Conservation (phyloP, 352 stramenopile genomes). For the Pythium aquatile region DNA sequence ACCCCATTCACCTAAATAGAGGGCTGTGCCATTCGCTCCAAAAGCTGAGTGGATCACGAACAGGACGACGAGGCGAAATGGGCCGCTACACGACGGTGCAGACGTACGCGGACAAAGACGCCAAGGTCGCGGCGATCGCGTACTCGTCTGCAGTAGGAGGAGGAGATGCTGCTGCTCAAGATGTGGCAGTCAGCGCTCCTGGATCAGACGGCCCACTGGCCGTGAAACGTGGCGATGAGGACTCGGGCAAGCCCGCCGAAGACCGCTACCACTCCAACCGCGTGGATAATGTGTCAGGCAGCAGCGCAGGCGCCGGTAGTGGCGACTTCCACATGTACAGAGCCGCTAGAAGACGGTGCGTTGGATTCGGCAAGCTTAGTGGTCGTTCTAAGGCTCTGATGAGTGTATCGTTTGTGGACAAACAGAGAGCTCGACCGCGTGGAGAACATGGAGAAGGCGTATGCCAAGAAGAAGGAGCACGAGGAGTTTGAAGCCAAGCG, state of each 20-base stretch:
- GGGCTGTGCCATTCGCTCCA: background rate
- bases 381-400: background rate
- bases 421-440: conserved; percentile 91
- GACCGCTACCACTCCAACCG: conserved; percentile 61
- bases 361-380: background rate
- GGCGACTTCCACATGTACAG: conserved; percentile 98
- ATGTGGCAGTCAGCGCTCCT: conserved; percentile 3
- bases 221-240: background rate
- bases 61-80: conserved; percentile 30
- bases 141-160: conserved; percentile 32
- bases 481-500: conserved; percentile 68
- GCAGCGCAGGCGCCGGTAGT: conserved; percentile 90
- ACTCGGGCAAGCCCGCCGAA: conserved; percentile 16
- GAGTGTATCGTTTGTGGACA: background rate
- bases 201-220: background rate
- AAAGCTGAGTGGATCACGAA: background rate
- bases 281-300: conserved; percentile 96
- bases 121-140: conserved; percentile 63
- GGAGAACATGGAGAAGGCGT: conserved; percentile 83
- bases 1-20: background rate
- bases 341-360: conserved; percentile 81
- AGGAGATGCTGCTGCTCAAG: background rate
- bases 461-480: conserved; percentile 61
- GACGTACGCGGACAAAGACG: conserved; percentile 83
- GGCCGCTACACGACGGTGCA: conserved; percentile 81